Evolutionary conservation across 1,284 basidiomycete species (phyloP).

Genomic region (Trametes hirsuta): DNA sequence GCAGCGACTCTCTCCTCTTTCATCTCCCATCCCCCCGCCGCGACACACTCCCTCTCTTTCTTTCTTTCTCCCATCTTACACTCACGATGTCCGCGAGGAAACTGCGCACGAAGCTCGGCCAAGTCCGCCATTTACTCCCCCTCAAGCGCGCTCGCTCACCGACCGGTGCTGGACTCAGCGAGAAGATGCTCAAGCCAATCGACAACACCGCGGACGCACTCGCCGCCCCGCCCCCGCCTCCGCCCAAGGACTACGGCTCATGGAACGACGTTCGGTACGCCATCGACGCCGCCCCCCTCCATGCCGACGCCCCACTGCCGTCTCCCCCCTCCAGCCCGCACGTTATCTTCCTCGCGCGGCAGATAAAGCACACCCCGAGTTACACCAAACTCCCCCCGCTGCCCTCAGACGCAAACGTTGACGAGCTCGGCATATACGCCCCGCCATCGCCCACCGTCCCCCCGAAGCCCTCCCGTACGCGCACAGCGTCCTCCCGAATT

Average conservation of each 20-base stretch:
- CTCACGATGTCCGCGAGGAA: constrained; percentile 25
- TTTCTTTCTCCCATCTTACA: not conserved
- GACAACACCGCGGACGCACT: constrained; percentile 3
- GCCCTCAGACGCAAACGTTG: not conserved
- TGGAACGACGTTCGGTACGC: constrained; percentile 27
- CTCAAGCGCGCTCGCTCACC: constrained; percentile 15
- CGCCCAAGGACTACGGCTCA: constrained; percentile 24
- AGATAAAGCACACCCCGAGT: constrained; percentile 14
- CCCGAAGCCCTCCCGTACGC: constrained; percentile 16
- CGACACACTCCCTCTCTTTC: constrained; percentile 1
- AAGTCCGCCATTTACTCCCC: constrained; percentile 20
- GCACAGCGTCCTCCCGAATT: constrained; percentile 27
- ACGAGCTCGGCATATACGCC: constrained; percentile 10
- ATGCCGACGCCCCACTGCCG: constrained; percentile 3
- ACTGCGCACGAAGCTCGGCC: constrained; percentile 28
- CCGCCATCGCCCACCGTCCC: constrained; percentile 16
- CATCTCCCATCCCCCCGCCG: not conserved
- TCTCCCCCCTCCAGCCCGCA: constrained; percentile 5
- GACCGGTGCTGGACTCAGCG: constrained; percentile 17
- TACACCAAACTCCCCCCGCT: constrained; percentile 18
- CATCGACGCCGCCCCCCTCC: constrained; percentile 21
- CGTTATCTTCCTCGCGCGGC: constrained; percentile 21
- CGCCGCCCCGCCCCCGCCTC: constrained; percentile 22
- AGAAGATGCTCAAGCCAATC: constrained; percentile 18
- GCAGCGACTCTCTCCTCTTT: constrained; percentile 3